A percentile compares a stretch with the other conserved stretches of the same genome.
These are phyloP conservation scores for Lasiosphaeriaceae sp. DNA, from an alignment of 495 filamentous ascomycete species.

Conservation along the genomic window DNA sequence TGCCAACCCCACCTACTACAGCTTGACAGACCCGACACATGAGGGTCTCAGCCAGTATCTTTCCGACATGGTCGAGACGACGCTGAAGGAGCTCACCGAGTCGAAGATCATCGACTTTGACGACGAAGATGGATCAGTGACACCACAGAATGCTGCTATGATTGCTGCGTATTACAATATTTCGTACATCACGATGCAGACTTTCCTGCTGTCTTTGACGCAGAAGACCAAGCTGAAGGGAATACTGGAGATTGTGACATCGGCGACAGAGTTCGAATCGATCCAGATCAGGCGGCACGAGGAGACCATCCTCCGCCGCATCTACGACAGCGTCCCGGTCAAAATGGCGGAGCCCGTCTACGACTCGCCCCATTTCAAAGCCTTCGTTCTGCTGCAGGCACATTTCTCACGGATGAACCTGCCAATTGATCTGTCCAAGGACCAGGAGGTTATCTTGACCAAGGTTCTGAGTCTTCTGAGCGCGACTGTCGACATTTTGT, in stretches of 20 bases:
- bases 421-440: conserved; percentile 93
- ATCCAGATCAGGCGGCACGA: conserved; percentile 95
- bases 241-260: conserved; percentile 94
- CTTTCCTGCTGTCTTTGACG: conserved; percentile 91
- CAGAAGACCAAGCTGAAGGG: conserved; percentile 89
- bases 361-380: conserved; percentile 97
- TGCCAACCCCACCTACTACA: conserved; percentile 96
- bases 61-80: conserved; percentile 92
- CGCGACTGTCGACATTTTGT: conserved; percentile 91
- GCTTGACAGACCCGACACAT: conserved; percentile 80
- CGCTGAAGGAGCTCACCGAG: conserved; percentile 84
- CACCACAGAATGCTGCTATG: conserved; percentile 91
- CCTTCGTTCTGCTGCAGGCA: conserved; percentile 91
- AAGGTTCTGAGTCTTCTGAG: conserved; percentile 86
- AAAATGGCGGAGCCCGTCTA: conserved; percentile 85
- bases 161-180: conserved; percentile 99
- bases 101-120: conserved; percentile 96
- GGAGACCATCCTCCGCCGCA: conserved; percentile 78
- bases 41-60: conserved; percentile 91
- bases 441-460: conserved; percentile 82
- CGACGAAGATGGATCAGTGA: conserved; percentile 89
- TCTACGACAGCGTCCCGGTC: conserved; percentile 91
- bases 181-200: conserved; percentile 99
- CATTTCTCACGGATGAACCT: conserved; percentile 97
- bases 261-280: conserved; percentile 92